These are phyloP conservation scores for Coniella vitis DNA, from an alignment of 2,329 filamentous ascomycete species.

Conservation along the genomic window DNA sequence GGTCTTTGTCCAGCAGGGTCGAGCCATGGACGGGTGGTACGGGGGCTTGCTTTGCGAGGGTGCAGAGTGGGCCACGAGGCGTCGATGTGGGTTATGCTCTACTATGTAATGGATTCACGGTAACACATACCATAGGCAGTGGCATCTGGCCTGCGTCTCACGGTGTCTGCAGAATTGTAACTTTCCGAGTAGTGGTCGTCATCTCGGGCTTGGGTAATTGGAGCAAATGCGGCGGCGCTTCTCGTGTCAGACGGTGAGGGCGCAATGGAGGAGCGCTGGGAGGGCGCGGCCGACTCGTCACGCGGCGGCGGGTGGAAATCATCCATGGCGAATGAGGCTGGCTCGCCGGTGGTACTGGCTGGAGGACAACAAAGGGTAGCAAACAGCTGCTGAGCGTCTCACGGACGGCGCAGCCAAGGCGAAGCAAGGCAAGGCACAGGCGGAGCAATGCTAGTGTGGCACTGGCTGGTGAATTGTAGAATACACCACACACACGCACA, in stretches of 20 bases:
- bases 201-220: conserved; percentile 30
- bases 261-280: conserved; percentile 24
- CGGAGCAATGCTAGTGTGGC: no score
- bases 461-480: no score
- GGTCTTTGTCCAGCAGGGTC: neutral
- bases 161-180: conserved; percentile 53
- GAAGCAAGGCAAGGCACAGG: neutral
- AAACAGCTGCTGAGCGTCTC: neutral
- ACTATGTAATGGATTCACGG: neutral
- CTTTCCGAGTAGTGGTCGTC: conserved; percentile 43
- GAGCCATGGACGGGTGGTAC: neutral
- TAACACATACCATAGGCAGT: conserved; percentile 46
- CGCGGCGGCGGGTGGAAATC: conserved; percentile 25
- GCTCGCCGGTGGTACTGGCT: neutral
- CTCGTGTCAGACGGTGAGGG: conserved; percentile 47
- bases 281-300: conserved; percentile 4
- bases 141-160: conserved; percentile 49
- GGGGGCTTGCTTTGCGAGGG: neutral
- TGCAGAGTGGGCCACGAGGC: conserved; percentile 1
- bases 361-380: neutral
- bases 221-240: conserved; percentile 31
- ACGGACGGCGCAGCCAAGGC: conserved; percentile 1
- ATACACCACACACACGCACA: no score
- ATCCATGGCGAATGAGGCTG: conserved; percentile 34
- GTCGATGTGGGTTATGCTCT: conserved; percentile 9